Evolutionary conservation across 2,329 filamentous ascomycete species (phyloP).

Genomic region (Cladosporium oxysporum): DNA sequence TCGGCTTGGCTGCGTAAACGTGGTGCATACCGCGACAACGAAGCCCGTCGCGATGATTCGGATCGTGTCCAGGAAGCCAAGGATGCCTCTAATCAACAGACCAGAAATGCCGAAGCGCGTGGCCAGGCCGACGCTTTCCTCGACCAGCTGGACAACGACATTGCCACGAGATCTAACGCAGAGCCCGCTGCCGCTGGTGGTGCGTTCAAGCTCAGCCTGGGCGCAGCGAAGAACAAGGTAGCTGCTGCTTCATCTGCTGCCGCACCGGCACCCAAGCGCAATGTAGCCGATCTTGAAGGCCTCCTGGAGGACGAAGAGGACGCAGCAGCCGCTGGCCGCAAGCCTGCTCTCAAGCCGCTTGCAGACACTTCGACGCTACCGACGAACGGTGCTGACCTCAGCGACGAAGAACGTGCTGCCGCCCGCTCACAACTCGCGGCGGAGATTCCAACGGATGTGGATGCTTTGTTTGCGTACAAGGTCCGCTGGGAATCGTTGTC

Average conservation of each 20-base stretch:
- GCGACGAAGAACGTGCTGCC: slow-evolving; percentile 83
- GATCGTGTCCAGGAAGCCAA: slow-evolving; percentile 78
- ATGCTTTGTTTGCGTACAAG: slow-evolving; percentile 86
- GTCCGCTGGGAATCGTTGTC: slow-evolving; percentile 93
- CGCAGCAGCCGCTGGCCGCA: slow-evolving; percentile 48
- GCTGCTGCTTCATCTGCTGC: slow-evolving; percentile 50
- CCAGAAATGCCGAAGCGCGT: slow-evolving; percentile 74
- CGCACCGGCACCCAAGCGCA: slow-evolving; percentile 52
- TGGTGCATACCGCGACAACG: slow-evolving; percentile 69
- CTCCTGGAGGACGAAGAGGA: slow-evolving; percentile 95
- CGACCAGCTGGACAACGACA: slow-evolving; percentile 76
- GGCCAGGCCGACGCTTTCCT: slow-evolving; percentile 91
- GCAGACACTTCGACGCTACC: slow-evolving; percentile 56
- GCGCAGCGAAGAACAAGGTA: slow-evolving; percentile 70
- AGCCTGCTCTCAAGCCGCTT: slow-evolving; percentile 45
- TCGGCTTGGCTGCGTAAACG: slow-evolving; percentile 84
- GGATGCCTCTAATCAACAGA: slow-evolving; percentile 63
- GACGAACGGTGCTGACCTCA: slow-evolving; percentile 76
- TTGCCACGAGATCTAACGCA: slow-evolving; percentile 54
- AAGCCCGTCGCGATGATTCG: slow-evolving; percentile 75
- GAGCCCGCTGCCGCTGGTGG: slow-evolving; percentile 42
- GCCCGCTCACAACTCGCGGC: slow-evolving; percentile 79
- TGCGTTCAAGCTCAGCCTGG: slow-evolving; percentile 87
- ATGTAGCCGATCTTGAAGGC: slow-evolving; percentile 90
- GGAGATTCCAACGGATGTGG: slow-evolving; percentile 85